These are phyloP conservation scores for Clonostachys rhizophaga DNA, from an alignment of 2,329 filamentous ascomycete genomes.

Conservation along the genomic window DNA sequence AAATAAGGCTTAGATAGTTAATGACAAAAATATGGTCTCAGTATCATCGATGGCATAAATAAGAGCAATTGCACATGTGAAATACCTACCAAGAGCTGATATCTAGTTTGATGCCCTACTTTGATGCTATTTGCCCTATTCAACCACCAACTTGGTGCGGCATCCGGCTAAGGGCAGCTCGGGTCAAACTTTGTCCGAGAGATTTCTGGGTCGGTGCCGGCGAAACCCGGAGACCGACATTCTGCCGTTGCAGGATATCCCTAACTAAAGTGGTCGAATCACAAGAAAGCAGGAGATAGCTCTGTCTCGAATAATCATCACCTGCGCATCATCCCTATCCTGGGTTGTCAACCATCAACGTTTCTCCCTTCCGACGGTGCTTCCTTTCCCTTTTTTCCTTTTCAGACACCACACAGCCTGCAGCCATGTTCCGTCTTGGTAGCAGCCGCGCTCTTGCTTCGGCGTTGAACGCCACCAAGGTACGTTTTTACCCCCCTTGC, in stretches of 20 bases:
- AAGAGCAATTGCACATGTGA: too few relatives aligned
- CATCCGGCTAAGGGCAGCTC: too few relatives aligned
- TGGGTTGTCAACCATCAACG: slow-evolving; percentile 5
- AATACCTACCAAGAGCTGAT: too few relatives aligned
- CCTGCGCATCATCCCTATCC: slow-evolving; percentile 5
- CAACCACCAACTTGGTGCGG: too few relatives aligned
- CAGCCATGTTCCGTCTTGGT: slow-evolving; percentile 81
- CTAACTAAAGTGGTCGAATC: not conserved
- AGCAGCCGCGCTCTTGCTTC: slow-evolving; percentile 77
- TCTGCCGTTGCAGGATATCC: not conserved
- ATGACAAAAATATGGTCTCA: too few relatives aligned
- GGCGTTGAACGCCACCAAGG: slow-evolving; percentile 74
- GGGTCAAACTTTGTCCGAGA: too few relatives aligned
- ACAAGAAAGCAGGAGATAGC: slow-evolving; percentile 3
- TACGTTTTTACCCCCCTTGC: slow-evolving; percentile 32
- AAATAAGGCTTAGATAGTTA: too few relatives aligned
- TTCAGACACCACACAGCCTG: not conserved
- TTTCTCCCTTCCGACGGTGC: slow-evolving; percentile 7
- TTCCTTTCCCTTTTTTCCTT: slow-evolving; percentile 1
- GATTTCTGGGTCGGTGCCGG: not conserved
- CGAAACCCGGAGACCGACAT: slow-evolving; percentile 3
- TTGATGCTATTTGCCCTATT: too few relatives aligned
- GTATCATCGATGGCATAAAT: too few relatives aligned
- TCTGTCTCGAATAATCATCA: slow-evolving; percentile 6
- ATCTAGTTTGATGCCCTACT: too few relatives aligned